phyloP scores from a whole-genome alignment of 441 rosid genomes.

The Mallotus japonicus region DNA sequence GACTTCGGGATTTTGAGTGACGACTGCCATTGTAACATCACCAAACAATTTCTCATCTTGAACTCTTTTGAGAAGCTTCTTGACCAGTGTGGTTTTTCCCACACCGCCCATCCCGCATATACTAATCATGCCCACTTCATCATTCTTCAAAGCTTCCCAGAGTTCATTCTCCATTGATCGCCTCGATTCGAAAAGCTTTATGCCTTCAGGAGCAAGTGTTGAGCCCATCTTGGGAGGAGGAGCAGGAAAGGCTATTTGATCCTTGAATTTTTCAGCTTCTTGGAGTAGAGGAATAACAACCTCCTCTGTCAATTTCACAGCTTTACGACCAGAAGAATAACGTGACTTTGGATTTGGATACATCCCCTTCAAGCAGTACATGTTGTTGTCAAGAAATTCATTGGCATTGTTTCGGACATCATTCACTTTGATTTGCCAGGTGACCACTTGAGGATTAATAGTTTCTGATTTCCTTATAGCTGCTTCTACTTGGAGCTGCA shows the following conservation, averaged over 20 bases:
- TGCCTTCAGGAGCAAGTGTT: not conserved
- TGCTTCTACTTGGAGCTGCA: not conserved
- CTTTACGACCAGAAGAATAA: too few species aligned
- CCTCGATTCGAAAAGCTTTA: conserved; percentile 23
- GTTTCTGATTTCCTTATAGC: too few species aligned
- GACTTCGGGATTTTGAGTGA: conserved; percentile 14
- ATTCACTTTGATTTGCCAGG: too few species aligned
- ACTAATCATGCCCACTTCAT: conserved; percentile 13
- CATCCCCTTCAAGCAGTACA: too few species aligned
- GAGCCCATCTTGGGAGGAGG: not conserved
- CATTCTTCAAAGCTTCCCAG: not conserved
- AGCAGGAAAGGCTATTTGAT: not conserved
- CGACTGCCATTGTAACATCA: conserved; percentile 5
- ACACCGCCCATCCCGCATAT: conserved; percentile 28
- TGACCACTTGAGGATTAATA: too few species aligned
- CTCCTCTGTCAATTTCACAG: too few species aligned
- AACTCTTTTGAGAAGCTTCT: conserved; percentile 6
- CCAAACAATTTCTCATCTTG: conserved; percentile 14
- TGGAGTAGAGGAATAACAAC: too few species aligned
- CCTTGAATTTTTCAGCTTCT: too few species aligned
- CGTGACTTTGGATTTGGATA: too few species aligned
- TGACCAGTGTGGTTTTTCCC: conserved; percentile 31
- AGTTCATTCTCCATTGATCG: not conserved
- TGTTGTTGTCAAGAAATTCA: too few species aligned
- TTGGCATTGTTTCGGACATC: too few species aligned